Evolutionary conservation across 2,329 filamentous ascomycete species (phyloP).

Genomic region (Hysterium pulicare): DNA sequence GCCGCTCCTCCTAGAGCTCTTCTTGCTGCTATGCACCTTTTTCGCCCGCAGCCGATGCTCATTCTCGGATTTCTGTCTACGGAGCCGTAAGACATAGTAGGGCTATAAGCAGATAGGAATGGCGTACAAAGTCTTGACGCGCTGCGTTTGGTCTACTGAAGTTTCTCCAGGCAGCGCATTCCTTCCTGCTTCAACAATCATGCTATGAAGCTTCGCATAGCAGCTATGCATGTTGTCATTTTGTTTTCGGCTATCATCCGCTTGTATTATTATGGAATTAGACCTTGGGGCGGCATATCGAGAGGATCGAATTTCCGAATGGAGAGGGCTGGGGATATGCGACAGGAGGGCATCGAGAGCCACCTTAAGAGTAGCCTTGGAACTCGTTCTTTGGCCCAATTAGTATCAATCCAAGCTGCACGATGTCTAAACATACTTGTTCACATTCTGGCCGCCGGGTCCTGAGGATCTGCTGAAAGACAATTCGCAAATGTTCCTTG

Average conservation of each 20-base stretch:
- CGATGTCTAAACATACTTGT: slow-evolving; percentile 52
- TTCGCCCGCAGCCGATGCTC: slow-evolving; percentile 56
- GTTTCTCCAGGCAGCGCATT: slow-evolving; percentile 59
- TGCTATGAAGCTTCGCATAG: slow-evolving; percentile 55
- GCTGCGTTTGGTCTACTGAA: slow-evolving; percentile 52
- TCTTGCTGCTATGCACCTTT: slow-evolving; percentile 61
- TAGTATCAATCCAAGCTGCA: slow-evolving; percentile 8
- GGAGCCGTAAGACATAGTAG: slow-evolving; percentile 19
- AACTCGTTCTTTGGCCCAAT: slow-evolving; percentile 54
- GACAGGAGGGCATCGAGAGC: slow-evolving; percentile 51
- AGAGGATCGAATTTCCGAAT: slow-evolving; percentile 49
- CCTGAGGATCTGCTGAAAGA: slow-evolving; percentile 63
- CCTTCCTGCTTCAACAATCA: slow-evolving; percentile 52
- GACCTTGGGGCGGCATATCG: slow-evolving; percentile 55
- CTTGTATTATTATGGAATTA: slow-evolving; percentile 57
- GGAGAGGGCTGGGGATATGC: slow-evolving; percentile 53
- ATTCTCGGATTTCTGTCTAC: slow-evolving; percentile 56
- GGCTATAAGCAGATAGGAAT: slow-evolving; percentile 4
- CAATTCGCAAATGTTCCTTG: slow-evolving; percentile 55
- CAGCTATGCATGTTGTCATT: slow-evolving; percentile 58
- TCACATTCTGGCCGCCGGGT: slow-evolving; percentile 66
- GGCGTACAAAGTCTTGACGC: slow-evolving; percentile 53
- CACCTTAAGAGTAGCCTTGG: slow-evolving; percentile 62
- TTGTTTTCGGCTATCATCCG: slow-evolving; percentile 62
- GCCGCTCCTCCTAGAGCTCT: slow-evolving; percentile 50